These are phyloP conservation scores for Colletotrichum sojae DNA, from an alignment of 2,329 filamentous ascomycete genomes.

Conservation along the genomic window DNA sequence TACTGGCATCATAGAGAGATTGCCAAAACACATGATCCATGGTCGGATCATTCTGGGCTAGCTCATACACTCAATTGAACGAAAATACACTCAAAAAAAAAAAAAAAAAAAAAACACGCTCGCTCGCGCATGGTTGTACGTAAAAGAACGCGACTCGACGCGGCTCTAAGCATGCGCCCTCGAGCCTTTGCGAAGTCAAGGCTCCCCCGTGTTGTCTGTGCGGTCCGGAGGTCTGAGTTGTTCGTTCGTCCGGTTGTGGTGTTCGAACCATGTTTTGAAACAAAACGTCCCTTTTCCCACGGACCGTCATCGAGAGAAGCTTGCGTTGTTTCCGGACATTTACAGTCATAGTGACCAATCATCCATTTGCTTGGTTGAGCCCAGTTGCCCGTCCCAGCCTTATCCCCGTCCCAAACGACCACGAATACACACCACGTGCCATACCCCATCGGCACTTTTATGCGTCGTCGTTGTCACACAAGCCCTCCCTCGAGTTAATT, in stretches of 20 bases:
- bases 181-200: slow-evolving; percentile 15
- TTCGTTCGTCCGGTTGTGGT: slow-evolving; percentile 7
- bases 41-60: slow-evolving; percentile 35
- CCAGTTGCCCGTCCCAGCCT: no score
- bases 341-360: no score
- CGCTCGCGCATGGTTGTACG: slow-evolving; percentile 13
- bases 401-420: no score
- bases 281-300: slow-evolving; percentile 3
- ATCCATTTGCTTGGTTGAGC: no score
- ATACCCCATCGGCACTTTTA: no score
- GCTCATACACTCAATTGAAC: slow-evolving; percentile 37
- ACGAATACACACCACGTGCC: no score
- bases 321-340: no score
- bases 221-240: slow-evolving; percentile 19
- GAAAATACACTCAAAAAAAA: slow-evolving; percentile 39
- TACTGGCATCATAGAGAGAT: slow-evolving; percentile 37
- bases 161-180: slow-evolving; percentile 9
- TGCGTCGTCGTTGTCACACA: no score
- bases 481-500: no score
- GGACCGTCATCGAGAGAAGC: neutral
- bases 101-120: slow-evolving; percentile 27
- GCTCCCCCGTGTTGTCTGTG: slow-evolving; percentile 27
- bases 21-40: slow-evolving; percentile 34
- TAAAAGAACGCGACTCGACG: slow-evolving; percentile 16
- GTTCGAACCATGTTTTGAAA: slow-evolving; percentile 22